A percentile compares a stretch with the other conserved stretches of the same genome.
phyloP scores from a whole-genome alignment of 2,329 filamentous ascomycete genomes.

The Verticillium nonalfalfae region DNA sequence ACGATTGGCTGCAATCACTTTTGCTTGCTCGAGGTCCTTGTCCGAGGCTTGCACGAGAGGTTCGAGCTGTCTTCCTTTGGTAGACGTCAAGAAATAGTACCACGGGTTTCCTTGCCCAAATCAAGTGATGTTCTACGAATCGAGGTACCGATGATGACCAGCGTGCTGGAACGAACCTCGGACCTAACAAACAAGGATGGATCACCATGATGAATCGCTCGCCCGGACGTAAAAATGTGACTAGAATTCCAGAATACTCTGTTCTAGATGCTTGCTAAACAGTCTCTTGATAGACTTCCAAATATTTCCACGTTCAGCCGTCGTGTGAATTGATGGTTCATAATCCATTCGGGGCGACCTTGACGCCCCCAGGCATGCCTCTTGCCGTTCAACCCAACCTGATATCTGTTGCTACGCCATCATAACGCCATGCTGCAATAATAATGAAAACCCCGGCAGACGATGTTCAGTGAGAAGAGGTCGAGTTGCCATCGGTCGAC shows the following conservation, averaged over 20 bases:
- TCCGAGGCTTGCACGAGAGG: no score
- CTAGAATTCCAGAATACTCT: neutral
- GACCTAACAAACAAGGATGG: no score
- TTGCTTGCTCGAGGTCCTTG: no score
- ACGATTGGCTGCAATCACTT: no score
- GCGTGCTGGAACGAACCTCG: no score
- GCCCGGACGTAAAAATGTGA: neutral
- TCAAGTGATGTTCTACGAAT: no score
- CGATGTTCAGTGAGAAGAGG: neutral
- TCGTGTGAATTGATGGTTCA: neutral
- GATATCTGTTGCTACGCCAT: neutral
- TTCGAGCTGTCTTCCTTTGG: no score
- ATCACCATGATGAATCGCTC: neutral
- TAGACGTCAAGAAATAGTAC: no score
- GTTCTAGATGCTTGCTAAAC: neutral
- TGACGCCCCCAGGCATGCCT: neutral
- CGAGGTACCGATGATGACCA: no score
- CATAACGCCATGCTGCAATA: neutral
- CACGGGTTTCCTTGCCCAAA: no score
- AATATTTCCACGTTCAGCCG: neutral
- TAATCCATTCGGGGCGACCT: neutral
- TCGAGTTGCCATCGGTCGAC: constrained; percentile 11
- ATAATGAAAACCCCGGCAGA: no score
- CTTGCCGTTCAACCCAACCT: neutral
- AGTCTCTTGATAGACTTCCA: neutral